phyloP scores from a whole-genome alignment of 805 yeast species.

The Starmerella kuoi region DNA sequence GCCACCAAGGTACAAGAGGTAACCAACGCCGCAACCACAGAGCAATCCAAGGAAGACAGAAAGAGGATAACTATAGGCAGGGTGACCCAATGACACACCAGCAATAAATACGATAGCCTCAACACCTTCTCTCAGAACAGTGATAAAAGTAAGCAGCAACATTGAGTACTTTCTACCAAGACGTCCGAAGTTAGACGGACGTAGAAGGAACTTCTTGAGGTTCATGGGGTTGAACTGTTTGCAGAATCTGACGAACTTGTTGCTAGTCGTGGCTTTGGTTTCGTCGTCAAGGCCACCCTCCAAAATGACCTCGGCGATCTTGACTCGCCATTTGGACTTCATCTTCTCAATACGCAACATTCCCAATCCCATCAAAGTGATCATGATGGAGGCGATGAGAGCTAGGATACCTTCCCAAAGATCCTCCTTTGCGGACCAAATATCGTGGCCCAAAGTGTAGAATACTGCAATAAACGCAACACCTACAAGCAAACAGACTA shows the following conservation, averaged over 20 bases:
- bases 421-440: constrained; percentile 81
- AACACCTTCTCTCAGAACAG: constrained; percentile 90
- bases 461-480: constrained; percentile 91
- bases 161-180: constrained; percentile 64
- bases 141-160: constrained; percentile 81
- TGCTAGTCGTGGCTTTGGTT: constrained; percentile 17
- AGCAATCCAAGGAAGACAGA: constrained; percentile 82
- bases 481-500: constrained; percentile 74
- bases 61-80: constrained; percentile 71
- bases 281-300: constrained; percentile 29
- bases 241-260: constrained; percentile 16
- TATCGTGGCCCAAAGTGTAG: constrained; percentile 65
- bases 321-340: constrained; percentile 94
- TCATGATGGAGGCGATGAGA: constrained; percentile 77
- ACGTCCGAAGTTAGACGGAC: constrained; percentile 22
- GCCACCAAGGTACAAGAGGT: constrained; percentile 67
- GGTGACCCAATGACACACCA: constrained; percentile 69
- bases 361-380: constrained; percentile 89
- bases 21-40: constrained; percentile 67
- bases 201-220: constrained; percentile 21
- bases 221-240: constrained; percentile 15
- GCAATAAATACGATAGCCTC: constrained; percentile 95
- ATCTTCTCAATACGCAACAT: constrained; percentile 91
- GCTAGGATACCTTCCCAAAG: constrained; percentile 96
- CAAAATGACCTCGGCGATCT: constrained; percentile 74